Conservation (phyloP, 192 early-diverging fungal species). For the Backusella sp. region DNA sequence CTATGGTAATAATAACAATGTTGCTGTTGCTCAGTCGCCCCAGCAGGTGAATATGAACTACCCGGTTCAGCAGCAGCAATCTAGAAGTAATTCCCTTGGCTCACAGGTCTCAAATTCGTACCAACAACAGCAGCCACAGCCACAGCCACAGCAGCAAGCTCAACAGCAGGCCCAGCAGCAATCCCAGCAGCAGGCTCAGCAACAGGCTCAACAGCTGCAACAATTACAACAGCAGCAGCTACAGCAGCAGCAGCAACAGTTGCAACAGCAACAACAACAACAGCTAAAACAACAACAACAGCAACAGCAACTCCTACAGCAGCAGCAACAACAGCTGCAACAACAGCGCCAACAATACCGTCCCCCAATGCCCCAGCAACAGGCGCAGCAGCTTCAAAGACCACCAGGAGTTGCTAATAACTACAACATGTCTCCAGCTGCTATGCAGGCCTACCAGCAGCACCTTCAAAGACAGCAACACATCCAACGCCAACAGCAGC, state of each 20-base stretch:
- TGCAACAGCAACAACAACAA: background rate
- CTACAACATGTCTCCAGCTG: background rate
- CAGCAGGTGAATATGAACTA: background rate
- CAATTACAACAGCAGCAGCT: background rate
- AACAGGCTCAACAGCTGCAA: background rate
- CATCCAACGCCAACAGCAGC: background rate
- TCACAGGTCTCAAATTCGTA: background rate
- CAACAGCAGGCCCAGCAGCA: background rate
- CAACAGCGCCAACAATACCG: background rate
- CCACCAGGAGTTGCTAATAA: background rate
- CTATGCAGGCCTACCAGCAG: conserved; percentile 7
- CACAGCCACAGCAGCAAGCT: background rate
- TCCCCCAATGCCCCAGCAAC: background rate
- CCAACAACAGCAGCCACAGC: background rate
- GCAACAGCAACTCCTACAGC: background rate
- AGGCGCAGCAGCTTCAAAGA: background rate
- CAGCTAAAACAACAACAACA: background rate
- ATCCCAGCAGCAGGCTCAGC: background rate
- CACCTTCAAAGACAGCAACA: conserved; percentile 2
- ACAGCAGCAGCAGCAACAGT: background rate
- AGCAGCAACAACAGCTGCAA: background rate
- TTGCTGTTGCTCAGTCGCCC: background rate
- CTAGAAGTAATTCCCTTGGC: conserved; percentile 2
- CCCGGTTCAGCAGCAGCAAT: background rate
- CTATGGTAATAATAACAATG: background rate